Evolutionary conservation across 495 filamentous ascomycete genomes (phyloP).

Genomic region (Podospora australis): DNA sequence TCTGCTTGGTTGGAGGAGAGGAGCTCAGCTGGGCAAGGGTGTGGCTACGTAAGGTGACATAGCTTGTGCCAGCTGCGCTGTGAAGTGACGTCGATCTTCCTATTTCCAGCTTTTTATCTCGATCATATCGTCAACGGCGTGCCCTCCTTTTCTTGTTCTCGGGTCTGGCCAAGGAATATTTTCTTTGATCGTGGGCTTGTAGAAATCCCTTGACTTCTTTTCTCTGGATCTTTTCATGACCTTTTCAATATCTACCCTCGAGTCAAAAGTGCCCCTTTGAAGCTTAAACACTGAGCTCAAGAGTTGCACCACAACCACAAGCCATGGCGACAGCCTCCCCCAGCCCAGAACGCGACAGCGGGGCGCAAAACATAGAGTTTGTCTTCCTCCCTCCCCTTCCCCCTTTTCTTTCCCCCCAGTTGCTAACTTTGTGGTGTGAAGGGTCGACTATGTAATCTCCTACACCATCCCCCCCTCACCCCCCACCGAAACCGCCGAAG

Average conservation of each 20-base stretch:
- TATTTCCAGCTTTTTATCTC: too few relatives aligned
- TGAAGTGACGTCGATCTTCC: neutral
- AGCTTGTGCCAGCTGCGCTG: neutral
- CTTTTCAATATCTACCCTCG: too few relatives aligned
- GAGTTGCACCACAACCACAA: neutral
- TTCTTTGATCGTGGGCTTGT: too few relatives aligned
- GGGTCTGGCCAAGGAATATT: too few relatives aligned
- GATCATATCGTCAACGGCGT: too few relatives aligned
- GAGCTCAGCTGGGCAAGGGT: too few relatives aligned
- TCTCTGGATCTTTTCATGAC: too few relatives aligned
- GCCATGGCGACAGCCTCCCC: neutral
- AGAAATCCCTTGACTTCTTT: too few relatives aligned
- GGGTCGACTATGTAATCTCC: conserved; percentile 89
- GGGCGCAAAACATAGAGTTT: conserved; percentile 20
- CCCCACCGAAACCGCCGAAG: conserved; percentile 54
- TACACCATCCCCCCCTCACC: conserved; percentile 56
- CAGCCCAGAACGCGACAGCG: neutral
- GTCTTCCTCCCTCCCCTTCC: neutral
- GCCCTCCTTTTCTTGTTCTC: too few relatives aligned
- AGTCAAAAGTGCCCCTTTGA: neutral
- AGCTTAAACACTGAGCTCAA: neutral
- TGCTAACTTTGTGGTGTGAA: conserved; percentile 24
- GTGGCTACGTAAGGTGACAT: neutral
- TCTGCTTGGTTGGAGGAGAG: too few relatives aligned
- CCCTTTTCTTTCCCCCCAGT: conserved; percentile 7